These are phyloP conservation scores for Sechiopsis laciniata DNA, from an alignment of 306 rosid species.

Conservation along the genomic window DNA sequence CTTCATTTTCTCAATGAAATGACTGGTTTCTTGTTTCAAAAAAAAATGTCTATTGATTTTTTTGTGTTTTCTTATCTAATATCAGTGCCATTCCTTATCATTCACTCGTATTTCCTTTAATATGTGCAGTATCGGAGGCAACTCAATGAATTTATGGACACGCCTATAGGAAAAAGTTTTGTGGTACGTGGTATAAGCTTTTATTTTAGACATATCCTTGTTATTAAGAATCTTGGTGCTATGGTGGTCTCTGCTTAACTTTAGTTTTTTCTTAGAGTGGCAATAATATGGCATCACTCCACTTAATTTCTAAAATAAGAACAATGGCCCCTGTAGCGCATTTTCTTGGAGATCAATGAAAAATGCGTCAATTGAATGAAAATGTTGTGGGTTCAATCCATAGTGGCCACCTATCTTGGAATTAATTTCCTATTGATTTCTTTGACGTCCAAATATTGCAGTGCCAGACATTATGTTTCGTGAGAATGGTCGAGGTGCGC, in stretches of 20 bases:
- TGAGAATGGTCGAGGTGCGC: too few relatives aligned
- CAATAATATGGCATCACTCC: not conserved
- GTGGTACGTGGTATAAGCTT: conserved; percentile 38
- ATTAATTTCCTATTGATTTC: too few relatives aligned
- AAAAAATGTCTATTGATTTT: too few relatives aligned
- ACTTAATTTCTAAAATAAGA: not conserved
- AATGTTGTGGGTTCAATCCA: too few relatives aligned
- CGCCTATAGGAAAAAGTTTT: conserved; percentile 67
- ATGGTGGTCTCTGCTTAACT: not conserved
- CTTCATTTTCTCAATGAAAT: too few relatives aligned
- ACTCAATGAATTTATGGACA: conserved; percentile 47
- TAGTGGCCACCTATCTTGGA: too few relatives aligned
- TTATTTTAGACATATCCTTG: not conserved
- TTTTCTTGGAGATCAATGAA: not conserved
- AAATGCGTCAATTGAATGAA: not conserved
- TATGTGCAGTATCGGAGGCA: conserved; percentile 74
- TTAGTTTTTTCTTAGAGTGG: not conserved
- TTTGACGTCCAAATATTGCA: too few relatives aligned
- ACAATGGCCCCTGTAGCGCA: not conserved
- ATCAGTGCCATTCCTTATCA: not conserved
- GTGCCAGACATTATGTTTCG: too few relatives aligned
- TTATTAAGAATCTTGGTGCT: not conserved
- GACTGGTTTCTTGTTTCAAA: too few relatives aligned
- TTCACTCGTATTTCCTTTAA: conserved; percentile 14
- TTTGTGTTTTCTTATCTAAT: too few relatives aligned